These are phyloP conservation scores for Thelephora aurantiotincta DNA, from an alignment of 768 basidiomycete species.

Conservation along the genomic window DNA sequence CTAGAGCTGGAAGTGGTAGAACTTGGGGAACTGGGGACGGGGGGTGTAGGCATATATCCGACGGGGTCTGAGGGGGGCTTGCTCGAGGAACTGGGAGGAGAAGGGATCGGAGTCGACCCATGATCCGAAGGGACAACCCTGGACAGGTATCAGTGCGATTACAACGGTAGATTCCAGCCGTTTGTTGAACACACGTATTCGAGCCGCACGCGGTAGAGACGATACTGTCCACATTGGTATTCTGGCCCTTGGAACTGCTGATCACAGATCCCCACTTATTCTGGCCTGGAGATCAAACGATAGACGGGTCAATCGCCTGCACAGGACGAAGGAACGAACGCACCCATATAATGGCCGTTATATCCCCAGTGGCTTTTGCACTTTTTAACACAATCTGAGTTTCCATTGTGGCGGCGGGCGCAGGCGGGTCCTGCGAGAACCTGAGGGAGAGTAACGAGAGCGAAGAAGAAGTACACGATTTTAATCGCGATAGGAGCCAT, in stretches of 20 bases:
- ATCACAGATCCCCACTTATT: slow-evolving; percentile 44
- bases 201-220: slow-evolving; percentile 31
- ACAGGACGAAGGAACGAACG: neutral
- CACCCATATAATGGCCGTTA: slow-evolving; percentile 32
- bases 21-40: slow-evolving; percentile 5
- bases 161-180: too few species aligned
- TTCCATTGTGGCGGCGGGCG: slow-evolving; percentile 12
- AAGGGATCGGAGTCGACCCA: neutral
- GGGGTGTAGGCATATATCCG: slow-evolving; percentile 2
- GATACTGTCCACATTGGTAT: slow-evolving; percentile 19
- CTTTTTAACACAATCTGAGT: slow-evolving; percentile 7
- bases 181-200: slow-evolving; percentile 3
- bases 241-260: slow-evolving; percentile 18
- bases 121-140: neutral
- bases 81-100: slow-evolving; percentile 2
- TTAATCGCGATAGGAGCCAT: too few species aligned
- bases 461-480: slow-evolving; percentile 1
- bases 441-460: slow-evolving; percentile 11
- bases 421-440: slow-evolving; percentile 15
- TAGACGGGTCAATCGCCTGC: too few species aligned
- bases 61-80: neutral
- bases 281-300: slow-evolving; percentile 22
- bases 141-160: too few species aligned
- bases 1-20: neutral
- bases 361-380: slow-evolving; percentile 19